These are phyloP conservation scores for Sporisorium graminicola DNA, from an alignment of 1,284 basidiomycete genomes.

Conservation along the genomic window DNA sequence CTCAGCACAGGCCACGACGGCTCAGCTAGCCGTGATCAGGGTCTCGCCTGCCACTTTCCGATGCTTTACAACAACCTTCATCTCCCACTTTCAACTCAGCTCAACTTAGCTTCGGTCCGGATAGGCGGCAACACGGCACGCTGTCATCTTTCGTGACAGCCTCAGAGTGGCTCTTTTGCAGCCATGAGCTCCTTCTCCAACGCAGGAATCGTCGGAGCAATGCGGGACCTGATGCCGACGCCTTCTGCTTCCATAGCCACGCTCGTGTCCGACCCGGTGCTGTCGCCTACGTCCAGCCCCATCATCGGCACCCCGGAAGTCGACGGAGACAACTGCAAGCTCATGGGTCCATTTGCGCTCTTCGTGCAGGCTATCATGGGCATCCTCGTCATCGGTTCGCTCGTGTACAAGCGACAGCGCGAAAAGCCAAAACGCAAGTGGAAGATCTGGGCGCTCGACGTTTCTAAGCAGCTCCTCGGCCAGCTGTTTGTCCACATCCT, in stretches of 20 bases:
- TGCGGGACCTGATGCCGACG: slow-evolving; percentile 16
- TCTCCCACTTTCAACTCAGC: background rate
- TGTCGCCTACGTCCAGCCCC: slow-evolving; percentile 23
- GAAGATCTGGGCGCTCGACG: slow-evolving; percentile 81
- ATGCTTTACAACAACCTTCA: background rate
- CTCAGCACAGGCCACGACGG: slow-evolving; percentile 5
- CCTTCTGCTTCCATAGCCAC: slow-evolving; percentile 16
- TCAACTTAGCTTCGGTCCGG: background rate
- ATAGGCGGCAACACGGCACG: background rate
- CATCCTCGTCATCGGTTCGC: slow-evolving; percentile 82
- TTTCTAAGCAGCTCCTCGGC: slow-evolving; percentile 83
- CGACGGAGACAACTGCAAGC: slow-evolving; percentile 58
- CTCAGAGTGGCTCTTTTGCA: background rate
- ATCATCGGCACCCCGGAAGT: slow-evolving; percentile 47
- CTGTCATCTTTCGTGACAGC: background rate
- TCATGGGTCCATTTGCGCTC: slow-evolving; percentile 61
- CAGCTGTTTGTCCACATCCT: slow-evolving; percentile 89
- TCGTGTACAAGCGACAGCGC: slow-evolving; percentile 88
- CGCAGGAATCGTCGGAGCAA: slow-evolving; percentile 13
- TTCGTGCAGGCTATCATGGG: slow-evolving; percentile 85
- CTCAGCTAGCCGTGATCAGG: background rate
- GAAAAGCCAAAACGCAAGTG: slow-evolving; percentile 88
- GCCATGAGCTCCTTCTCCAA: slow-evolving; percentile 22
- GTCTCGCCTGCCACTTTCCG: background rate
- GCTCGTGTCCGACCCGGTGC: slow-evolving; percentile 6